Percentiles rank a stretch among this genome's conserved stretches.
These are phyloP conservation scores for Lachnum nothofagi DNA, from an alignment of 2,329 filamentous ascomycete genomes.

Conservation along the genomic window DNA sequence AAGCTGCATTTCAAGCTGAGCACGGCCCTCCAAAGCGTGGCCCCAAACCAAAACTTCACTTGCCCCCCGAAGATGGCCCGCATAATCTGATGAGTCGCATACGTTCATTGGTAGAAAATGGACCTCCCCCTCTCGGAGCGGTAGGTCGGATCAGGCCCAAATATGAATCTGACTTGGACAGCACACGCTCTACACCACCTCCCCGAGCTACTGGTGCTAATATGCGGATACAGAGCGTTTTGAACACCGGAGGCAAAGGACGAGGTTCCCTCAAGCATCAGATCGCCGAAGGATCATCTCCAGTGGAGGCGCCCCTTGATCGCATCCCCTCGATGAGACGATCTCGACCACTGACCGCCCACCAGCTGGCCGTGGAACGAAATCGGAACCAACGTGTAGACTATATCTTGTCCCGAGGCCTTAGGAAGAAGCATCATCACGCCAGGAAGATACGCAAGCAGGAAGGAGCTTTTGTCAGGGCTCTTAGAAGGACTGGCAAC, in stretches of 20 bases:
- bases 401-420: conserved; percentile 70
- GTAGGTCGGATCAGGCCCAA: conserved; percentile 61
- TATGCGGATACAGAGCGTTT: conserved; percentile 28
- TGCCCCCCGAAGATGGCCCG: conserved; percentile 42
- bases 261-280: conserved; percentile 53
- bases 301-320: conserved; percentile 46
- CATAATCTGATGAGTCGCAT: conserved; percentile 58
- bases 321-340: conserved; percentile 44
- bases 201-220: conserved; percentile 35
- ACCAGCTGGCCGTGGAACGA: conserved; percentile 74
- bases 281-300: conserved; percentile 57
- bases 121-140: conserved; percentile 41
- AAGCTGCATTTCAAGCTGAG: conserved; percentile 40
- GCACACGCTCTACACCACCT: conserved; percentile 48
- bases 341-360: conserved; percentile 70
- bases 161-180: conserved; percentile 53
- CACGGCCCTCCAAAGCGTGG: conserved; percentile 52
- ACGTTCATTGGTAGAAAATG: conserved; percentile 48
- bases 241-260: conserved; percentile 28
- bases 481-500: conserved; percentile 57
- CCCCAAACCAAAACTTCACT: conserved; percentile 33
- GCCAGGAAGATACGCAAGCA: conserved; percentile 56
- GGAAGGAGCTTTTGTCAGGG: conserved; percentile 63
- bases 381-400: conserved; percentile 77
- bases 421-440: conserved; percentile 61